A percentile compares a stretch with the other conserved stretches of the same genome.
These are phyloP conservation scores for Rutidosis leptorrhynchoides DNA, from an alignment of 129 eudicot genomes.

Conservation along the genomic window DNA sequence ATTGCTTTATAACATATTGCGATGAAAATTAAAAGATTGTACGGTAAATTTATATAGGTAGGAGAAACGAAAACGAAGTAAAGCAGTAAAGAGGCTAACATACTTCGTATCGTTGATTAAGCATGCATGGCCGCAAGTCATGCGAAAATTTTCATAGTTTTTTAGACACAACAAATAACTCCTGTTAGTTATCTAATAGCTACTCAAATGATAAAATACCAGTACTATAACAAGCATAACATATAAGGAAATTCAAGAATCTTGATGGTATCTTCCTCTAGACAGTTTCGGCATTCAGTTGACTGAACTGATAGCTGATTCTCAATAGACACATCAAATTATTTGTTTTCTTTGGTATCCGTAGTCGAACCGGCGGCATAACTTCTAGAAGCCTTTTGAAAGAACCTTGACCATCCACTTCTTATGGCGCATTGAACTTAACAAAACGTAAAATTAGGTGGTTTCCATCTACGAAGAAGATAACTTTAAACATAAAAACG, in stretches of 20 bases:
- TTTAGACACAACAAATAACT: not conserved
- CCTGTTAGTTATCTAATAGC: not conserved
- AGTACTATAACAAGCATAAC: not conserved
- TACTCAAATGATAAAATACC: not conserved
- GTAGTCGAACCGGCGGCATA: slow-evolving; percentile 33
- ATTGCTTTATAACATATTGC: too few relatives aligned
- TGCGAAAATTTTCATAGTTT: not conserved
- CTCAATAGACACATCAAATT: slow-evolving; percentile 35
- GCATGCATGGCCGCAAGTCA: slow-evolving; percentile 38
- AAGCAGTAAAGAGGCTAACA: slow-evolving; percentile 19
- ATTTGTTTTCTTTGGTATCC: slow-evolving; percentile 33
- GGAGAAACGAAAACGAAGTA: too few relatives aligned
- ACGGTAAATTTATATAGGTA: too few relatives aligned
- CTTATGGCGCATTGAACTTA: slow-evolving; percentile 32
- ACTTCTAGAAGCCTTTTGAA: slow-evolving; percentile 37
- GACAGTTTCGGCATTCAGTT: slow-evolving; percentile 75
- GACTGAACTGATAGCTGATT: slow-evolving; percentile 58
- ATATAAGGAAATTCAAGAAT: slow-evolving; percentile 61
- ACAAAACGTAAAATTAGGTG: slow-evolving; percentile 52
- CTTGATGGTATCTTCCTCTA: slow-evolving; percentile 61
- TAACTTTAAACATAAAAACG: slow-evolving; percentile 14
- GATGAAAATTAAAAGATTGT: too few relatives aligned
- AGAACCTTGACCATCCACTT: slow-evolving; percentile 26
- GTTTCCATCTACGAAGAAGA: slow-evolving; percentile 44
- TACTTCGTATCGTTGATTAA: slow-evolving; percentile 69